These are phyloP conservation scores for Goniomonas avonlea DNA, from an alignment of 78 protist species.

Conservation along the genomic window DNA sequence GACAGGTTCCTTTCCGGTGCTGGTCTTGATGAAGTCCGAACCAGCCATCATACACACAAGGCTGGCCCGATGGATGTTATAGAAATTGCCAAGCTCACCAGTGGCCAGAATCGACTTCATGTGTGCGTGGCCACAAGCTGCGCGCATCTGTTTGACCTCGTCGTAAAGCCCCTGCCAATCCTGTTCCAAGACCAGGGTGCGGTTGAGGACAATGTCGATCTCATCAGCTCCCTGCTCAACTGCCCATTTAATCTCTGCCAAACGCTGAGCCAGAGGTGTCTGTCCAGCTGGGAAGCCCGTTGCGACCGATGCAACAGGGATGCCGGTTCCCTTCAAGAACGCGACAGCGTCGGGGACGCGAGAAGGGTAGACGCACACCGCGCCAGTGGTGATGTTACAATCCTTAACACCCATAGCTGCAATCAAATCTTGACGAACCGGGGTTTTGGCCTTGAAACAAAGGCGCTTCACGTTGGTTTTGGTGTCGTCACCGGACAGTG, in stretches of 20 bases:
- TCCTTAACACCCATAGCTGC: not conserved
- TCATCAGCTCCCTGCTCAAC: slow-evolving; percentile 38
- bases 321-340: slow-evolving; percentile 10
- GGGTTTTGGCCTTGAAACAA: not conserved
- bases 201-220: slow-evolving; percentile 34
- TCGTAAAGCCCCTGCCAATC: slow-evolving; percentile 6
- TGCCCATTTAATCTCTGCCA: slow-evolving; percentile 14
- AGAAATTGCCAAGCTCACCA: slow-evolving; percentile 13
- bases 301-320: slow-evolving; percentile 28
- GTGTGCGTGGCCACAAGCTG: not conserved
- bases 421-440: not conserved
- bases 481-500: slow-evolving; percentile 35
- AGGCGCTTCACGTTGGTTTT: not conserved
- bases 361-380: slow-evolving; percentile 35
- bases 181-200: not conserved
- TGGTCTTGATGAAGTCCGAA: slow-evolving; percentile 41
- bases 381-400: not conserved
- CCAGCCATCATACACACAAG: slow-evolving; percentile 29
- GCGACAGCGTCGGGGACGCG: not conserved
- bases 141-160: not conserved
- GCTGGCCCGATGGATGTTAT: slow-evolving; percentile 4
- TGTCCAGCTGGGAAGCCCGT: slow-evolving; percentile 39
- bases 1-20: slow-evolving; percentile 22
- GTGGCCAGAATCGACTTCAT: slow-evolving; percentile 22
- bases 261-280: not conserved